Percentiles rank a stretch among this genome's conserved stretches.
Conservation (phyloP, 179 eudicot species). For the Heliamphora pulchella region DNA sequence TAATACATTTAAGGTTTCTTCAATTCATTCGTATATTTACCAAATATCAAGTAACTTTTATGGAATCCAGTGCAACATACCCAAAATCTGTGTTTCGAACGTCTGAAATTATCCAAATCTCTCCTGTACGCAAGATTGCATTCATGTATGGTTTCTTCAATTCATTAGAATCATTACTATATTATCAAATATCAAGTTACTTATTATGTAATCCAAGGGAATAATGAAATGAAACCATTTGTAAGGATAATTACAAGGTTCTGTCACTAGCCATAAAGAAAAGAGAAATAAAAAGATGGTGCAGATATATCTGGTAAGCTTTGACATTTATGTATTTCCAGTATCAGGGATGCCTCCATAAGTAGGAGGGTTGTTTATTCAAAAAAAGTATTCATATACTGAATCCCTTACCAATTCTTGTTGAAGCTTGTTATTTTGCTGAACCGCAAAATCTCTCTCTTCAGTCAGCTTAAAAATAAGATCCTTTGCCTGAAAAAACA, state of each 20-base stretch:
- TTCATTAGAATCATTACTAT: background rate
- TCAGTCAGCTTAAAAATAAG: slow-evolving; percentile 50
- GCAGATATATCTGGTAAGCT: background rate
- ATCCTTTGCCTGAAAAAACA: slow-evolving; percentile 25
- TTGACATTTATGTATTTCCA: background rate
- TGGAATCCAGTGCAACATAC: too few relatives aligned
- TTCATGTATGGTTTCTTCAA: background rate
- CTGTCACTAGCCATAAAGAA: background rate
- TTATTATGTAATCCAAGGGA: background rate
- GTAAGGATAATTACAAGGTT: background rate
- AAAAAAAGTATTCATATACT: background rate
- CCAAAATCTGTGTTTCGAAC: too few relatives aligned
- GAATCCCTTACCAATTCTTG: slow-evolving; percentile 53
- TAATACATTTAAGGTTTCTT: background rate
- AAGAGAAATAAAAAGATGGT: background rate
- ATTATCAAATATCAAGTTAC: background rate
- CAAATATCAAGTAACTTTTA: too few relatives aligned
- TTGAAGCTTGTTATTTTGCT: slow-evolving; percentile 51
- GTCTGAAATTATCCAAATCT: too few relatives aligned
- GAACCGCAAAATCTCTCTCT: slow-evolving; percentile 53
- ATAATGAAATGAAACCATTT: background rate
- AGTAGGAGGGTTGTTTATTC: background rate
- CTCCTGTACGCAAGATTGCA: background rate
- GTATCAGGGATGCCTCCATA: background rate
- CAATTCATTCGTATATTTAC: background rate